Evolutionary conservation across 108 stramenopile species (phyloP), one percentile per base, ranked within the genome.

Genomic region (Pseudonitzschia delicatissima): DNA sequence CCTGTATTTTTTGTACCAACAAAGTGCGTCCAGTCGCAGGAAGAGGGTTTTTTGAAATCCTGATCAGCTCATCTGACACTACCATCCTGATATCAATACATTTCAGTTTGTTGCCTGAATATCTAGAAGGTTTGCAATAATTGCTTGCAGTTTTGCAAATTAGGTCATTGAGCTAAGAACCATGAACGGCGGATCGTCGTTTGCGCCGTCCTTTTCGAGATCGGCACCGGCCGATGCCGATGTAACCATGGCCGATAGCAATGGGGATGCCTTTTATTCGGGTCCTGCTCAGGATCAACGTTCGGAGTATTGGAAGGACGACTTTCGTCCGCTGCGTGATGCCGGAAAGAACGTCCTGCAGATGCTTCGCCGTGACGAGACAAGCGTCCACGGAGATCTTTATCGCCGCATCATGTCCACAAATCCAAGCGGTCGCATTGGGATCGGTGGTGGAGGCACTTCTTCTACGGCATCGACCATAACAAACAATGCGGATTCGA

Each of bases 291-390:
- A 13, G 4, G 29, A 31, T 27, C 26, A 55, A 33, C 42, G 32
- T n/a, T 21, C 21, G n/a, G 64, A 68, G 31, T 93, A 78, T 63
- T 85, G 90, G 76, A 53, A 69, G 37, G 85, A 94, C 50, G 90
- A 91, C 67, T 94, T 88, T 74, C 49, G 65, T 45, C 93, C 90
- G 0, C 78, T 94, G 57, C 66, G 66, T 31, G 53, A 49, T 13
- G 93, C 93, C 37, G 78, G 84, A 18, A 61, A 76, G 57, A 75
- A 79, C 8, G 73, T 94, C 49, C 66, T 87, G 34, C 20, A 61
- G 12, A 85, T 86, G 40, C 72, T 94, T 0, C 84, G 93, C 8
- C 76, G 75, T 23, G 93, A 94, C 57, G 93, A 94, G 72, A 58
- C 78, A 17, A 80, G 78, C 57, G 76, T 82, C 37, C 84, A 88